Base-by-base conservation (phyloP, 2,329 filamentous ascomycete species). In the Talaromyces funiculosus region DNA sequence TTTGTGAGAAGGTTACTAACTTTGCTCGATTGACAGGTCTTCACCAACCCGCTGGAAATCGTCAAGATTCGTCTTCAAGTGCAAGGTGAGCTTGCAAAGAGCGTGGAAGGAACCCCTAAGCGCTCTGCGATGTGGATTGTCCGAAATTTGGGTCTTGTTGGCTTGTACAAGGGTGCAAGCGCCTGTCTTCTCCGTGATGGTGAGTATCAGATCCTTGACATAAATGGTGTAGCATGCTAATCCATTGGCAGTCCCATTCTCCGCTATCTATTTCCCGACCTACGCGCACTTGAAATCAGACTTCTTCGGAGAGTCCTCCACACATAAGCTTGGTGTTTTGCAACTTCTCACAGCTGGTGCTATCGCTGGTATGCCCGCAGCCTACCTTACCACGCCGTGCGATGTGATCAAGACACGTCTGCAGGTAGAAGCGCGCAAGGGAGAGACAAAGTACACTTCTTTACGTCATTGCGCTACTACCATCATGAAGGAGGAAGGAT, bases 321-420 rank as follows among this genome's bases (percentile, higher is more conserved):
- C 87, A 61, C 91, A 97, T 80, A 94, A 90, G 78, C 86, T 99
- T 24, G 90, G 93, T 55, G 84, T 99, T 53, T 63, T 96, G 40
- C 93, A 97, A 78, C 88, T 99, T 60, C 84, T 99, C 64, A 94
- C 90, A 20, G 92, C 94, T 7, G 94, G 94, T 79, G 94, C 94
- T 62, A 97, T 99, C 65, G 90, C 90, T 33, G 90, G 90, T 77
- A 94, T 94, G 89, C 90, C 90, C 5, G 90, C 90, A 4, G 90
- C 90, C 7, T 99, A 99, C 79, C 83, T 99, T 64, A 99, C 94
- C 24, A 99, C 94, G 1, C 94, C 94, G 0, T 97, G 90, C 80
- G 94, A 99, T 72, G 94, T 99, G 64, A 97, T 99, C 87, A 99
- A 99, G 84, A 99, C 94, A 3, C 89, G 94, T 73, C 83, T 99